Percentiles rank a stretch among this genome's conserved stretches.
These are phyloP conservation scores for Malassezia equina DNA, from an alignment of 1,284 basidiomycete species.

Conservation along the genomic window DNA sequence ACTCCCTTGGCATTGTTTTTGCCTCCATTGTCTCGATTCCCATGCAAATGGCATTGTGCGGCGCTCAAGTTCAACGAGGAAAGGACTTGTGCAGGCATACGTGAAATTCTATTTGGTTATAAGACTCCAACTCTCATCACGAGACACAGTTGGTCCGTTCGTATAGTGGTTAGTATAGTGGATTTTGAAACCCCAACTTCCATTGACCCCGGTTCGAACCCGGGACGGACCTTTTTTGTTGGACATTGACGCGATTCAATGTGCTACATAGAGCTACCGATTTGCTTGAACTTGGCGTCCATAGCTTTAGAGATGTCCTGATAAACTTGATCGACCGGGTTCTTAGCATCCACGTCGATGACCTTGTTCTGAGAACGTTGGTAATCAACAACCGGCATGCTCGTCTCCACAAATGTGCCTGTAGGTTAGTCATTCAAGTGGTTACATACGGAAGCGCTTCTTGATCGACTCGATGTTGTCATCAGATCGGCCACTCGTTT, in stretches of 20 bases:
- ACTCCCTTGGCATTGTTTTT: constrained; percentile 39
- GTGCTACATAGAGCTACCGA: background rate
- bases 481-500: constrained; percentile 90
- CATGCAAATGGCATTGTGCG: constrained; percentile 33
- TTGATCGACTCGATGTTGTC: constrained; percentile 91
- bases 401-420: constrained; percentile 82
- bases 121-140: background rate
- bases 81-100: constrained; percentile 34
- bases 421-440: background rate
- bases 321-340: constrained; percentile 37
- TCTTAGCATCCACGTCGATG: constrained; percentile 57
- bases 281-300: constrained; percentile 26
- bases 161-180: constrained; percentile 25
- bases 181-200: constrained; percentile 18
- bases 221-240: constrained; percentile 17
- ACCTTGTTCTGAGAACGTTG: constrained; percentile 67
- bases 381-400: constrained; percentile 91
- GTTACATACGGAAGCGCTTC: constrained; percentile 77
- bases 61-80: constrained; percentile 27
- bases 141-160: constrained; percentile 11
- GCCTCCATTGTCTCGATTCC: constrained; percentile 43
- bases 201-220: constrained; percentile 24
- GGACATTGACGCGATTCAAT: no score
- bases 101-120: constrained; percentile 6
- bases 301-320: constrained; percentile 35